Conservation (phyloP, 148 eudicot species). For the Chenopodium album region DNA sequence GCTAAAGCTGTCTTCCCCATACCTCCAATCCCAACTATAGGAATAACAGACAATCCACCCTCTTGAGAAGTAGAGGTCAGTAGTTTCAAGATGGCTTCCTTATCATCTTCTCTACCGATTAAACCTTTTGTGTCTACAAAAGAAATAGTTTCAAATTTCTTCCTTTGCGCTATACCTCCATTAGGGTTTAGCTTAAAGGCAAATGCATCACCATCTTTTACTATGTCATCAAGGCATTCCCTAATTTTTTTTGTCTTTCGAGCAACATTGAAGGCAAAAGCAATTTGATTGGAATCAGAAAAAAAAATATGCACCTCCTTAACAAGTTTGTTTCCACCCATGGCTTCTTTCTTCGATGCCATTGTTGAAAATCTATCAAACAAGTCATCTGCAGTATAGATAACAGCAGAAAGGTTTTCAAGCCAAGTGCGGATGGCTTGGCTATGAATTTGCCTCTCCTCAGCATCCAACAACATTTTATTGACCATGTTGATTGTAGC, state of each 20-base stretch:
- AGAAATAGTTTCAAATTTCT: constrained; percentile 17
- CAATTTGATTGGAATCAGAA: constrained; percentile 1
- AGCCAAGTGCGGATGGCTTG: constrained; percentile 22
- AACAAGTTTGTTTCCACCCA: not conserved
- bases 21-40: constrained; percentile 35
- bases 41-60: constrained; percentile 9
- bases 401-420: constrained; percentile 20
- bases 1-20: constrained; percentile 30
- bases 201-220: not conserved
- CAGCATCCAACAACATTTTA: constrained; percentile 31
- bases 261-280: constrained; percentile 1
- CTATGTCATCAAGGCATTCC: constrained; percentile 17
- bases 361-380: constrained; percentile 23
- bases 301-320: constrained; percentile 26
- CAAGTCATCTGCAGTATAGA: constrained; percentile 30
- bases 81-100: constrained; percentile 13
- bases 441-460: constrained; percentile 24
- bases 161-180: not conserved
- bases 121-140: constrained; percentile 12
- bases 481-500: constrained; percentile 19
- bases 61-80: not conserved
- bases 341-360: not conserved
- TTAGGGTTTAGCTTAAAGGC: constrained; percentile 5
- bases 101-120: constrained; percentile 32
- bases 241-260: constrained; percentile 10